Percentiles rank a stretch among this genome's conserved stretches.
Evolutionary conservation across 345 rosid species (phyloP).

Genomic region (Limnanthes douglasii): DNA sequence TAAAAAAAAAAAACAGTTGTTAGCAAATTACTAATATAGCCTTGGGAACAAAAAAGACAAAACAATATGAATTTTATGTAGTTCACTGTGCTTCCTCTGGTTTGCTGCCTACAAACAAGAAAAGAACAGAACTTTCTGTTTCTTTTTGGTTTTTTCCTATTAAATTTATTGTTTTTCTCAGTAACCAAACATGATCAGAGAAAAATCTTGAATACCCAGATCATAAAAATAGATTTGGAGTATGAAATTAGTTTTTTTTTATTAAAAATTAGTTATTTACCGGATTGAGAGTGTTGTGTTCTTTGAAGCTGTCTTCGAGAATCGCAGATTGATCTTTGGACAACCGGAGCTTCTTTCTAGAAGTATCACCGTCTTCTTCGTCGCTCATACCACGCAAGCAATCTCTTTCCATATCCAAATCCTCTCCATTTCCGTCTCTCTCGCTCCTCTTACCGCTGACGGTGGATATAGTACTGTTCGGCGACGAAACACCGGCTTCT

Average conservation of each 20-base stretch:
- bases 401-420: slow-evolving; percentile 44
- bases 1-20: no score
- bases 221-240: no score
- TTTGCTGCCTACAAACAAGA: no score
- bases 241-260: no score
- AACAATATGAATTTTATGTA: no score
- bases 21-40: no score
- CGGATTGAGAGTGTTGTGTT: slow-evolving; percentile 91
- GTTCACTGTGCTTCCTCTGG: no score
- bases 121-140: no score
- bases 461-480: slow-evolving; percentile 90
- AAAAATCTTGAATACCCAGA: no score
- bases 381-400: slow-evolving; percentile 73
- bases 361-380: slow-evolving; percentile 84
- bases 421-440: slow-evolving; percentile 60
- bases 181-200: slow-evolving; percentile 4
- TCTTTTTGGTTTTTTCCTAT: no score
- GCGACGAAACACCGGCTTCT: slow-evolving; percentile 80
- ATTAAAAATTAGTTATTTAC: slow-evolving; percentile 25
- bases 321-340: slow-evolving; percentile 90
- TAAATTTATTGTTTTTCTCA: no score
- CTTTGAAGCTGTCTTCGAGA: slow-evolving; percentile 90
- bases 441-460: slow-evolving; percentile 84
- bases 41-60: no score
- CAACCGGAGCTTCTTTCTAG: slow-evolving; percentile 85